Conservation (phyloP, 768 basidiomycete species). For the Botryobasidium botryosum region DNA sequence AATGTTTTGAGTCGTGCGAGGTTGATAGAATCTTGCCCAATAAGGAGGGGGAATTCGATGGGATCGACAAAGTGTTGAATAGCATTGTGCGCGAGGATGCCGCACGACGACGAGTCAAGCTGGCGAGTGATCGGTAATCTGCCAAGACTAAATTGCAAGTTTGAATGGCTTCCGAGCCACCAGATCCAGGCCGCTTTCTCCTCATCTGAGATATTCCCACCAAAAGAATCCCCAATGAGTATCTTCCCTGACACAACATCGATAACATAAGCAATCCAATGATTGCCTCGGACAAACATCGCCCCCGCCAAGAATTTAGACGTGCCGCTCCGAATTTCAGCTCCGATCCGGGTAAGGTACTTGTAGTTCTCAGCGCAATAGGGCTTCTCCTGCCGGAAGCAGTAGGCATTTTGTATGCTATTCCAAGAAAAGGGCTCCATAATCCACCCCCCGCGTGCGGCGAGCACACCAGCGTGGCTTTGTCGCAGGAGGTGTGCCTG, state of each 20-base stretch:
- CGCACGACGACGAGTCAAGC: neutral
- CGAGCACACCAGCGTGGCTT: too few species aligned
- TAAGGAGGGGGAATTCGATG: neutral
- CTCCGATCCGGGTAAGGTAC: too few species aligned
- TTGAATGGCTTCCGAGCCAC: neutral
- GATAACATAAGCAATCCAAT: conserved; percentile 2
- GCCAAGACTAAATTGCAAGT: neutral
- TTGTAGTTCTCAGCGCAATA: too few species aligned
- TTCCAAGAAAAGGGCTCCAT: too few species aligned
- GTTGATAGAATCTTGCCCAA: too few species aligned
- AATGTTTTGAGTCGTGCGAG: too few species aligned
- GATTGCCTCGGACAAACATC: neutral
- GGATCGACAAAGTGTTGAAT: neutral
- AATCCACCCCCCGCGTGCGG: too few species aligned
- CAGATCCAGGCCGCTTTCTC: neutral
- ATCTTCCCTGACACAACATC: neutral
- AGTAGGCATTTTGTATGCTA: too few species aligned
- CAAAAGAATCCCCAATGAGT: neutral
- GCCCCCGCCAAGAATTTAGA: neutral
- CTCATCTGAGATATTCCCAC: neutral
- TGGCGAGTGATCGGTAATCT: neutral
- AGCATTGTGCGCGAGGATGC: neutral
- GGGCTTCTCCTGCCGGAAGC: too few species aligned
- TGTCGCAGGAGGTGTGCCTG: too few species aligned
- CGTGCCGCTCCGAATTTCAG: too few species aligned